phyloP scores from a whole-genome alignment of 2,329 filamentous ascomycete genomes.

The Bisporella sp. region DNA sequence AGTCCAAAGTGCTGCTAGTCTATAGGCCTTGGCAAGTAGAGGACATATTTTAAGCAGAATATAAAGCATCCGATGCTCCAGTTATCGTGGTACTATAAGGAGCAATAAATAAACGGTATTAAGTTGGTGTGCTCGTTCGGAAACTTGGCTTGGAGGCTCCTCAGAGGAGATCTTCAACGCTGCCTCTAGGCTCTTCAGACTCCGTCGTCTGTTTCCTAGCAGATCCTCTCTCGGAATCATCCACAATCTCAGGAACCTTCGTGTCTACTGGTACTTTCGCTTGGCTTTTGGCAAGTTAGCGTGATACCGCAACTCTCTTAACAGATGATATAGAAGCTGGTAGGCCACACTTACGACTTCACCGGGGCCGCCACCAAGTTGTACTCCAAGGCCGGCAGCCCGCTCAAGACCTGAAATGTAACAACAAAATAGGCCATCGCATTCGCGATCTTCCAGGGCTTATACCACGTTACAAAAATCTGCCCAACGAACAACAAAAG shows the following conservation, averaged over 20 bases:
- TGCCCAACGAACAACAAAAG: neutral
- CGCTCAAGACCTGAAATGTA: too few species aligned
- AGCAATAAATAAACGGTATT: neutral
- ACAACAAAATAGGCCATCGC: too few species aligned
- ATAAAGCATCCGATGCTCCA: too few species aligned
- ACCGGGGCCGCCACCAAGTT: neutral
- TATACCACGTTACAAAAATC: too few species aligned
- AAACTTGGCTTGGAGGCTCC: neutral
- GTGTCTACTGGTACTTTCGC: conserved; percentile 6
- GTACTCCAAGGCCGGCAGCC: too few species aligned
- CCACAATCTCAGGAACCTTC: conserved; percentile 2
- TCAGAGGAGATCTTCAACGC: conserved; percentile 7
- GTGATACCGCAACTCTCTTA: conserved; percentile 32
- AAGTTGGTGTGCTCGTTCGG: neutral
- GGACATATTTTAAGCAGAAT: too few species aligned
- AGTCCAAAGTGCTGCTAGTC: too few species aligned
- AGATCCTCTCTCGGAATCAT: conserved; percentile 4
- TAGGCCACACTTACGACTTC: neutral
- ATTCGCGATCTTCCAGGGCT: too few species aligned
- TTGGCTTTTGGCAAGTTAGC: conserved; percentile 6
- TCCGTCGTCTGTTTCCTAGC: conserved; percentile 3
- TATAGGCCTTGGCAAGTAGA: too few species aligned
- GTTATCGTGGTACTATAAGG: conserved; percentile 18
- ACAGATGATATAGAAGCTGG: conserved; percentile 23
- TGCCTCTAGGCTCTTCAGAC: conserved; percentile 3